Evolutionary conservation across 2,329 filamentous ascomycete genomes (phyloP), one percentile per base, ranked within the genome.

Genomic region (Ilyonectria destructans): DNA sequence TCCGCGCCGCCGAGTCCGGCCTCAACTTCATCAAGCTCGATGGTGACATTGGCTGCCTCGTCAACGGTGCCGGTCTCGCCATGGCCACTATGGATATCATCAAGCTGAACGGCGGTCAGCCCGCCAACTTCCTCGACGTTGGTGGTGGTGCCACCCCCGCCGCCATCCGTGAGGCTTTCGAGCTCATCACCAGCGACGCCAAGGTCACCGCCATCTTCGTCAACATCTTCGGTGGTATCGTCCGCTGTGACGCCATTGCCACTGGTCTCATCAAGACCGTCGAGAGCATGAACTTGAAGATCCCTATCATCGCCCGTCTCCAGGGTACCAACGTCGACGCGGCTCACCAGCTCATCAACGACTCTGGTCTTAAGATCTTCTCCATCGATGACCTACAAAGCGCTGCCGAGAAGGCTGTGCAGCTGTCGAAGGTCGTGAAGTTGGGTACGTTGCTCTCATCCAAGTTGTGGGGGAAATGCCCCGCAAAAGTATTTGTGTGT

Each of bases 1-100:
- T 99, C 79, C 96, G 96, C 85, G 96, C 96, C 78, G 95, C 95
- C 79, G 88, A 97, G 89, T 95, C 91, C 75, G 94, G 94, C 79
- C 91, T 99, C 76, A 99, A 99, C 91, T 99, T 99, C 88, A 99
- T 99, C 90, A 99, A 99, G 91, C 92, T 99, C 70, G 96, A 98
- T 81, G 96, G 96, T 82, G 96, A 99, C 82, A 99, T 99, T 82
- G 96, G 96, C 85, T 99, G 96, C 88, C 89, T 98, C 77, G 96
- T 99, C 87, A 99, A 99, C 87, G 96, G 96, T 82, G 96, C 96
- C 79, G 96, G 96, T 87, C 93, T 99, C 75, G 96, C 96, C 85
- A 99, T 99, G 96, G 96, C 96, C 72, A 99, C 96, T 82, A 99
- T 99, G 96, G 96, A 99, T 85, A 98, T 99, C 84, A 99, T 99